These are phyloP conservation scores for Skeletonema potamos DNA, from an alignment of 108 stramenopile species.

Conservation along the genomic window DNA sequence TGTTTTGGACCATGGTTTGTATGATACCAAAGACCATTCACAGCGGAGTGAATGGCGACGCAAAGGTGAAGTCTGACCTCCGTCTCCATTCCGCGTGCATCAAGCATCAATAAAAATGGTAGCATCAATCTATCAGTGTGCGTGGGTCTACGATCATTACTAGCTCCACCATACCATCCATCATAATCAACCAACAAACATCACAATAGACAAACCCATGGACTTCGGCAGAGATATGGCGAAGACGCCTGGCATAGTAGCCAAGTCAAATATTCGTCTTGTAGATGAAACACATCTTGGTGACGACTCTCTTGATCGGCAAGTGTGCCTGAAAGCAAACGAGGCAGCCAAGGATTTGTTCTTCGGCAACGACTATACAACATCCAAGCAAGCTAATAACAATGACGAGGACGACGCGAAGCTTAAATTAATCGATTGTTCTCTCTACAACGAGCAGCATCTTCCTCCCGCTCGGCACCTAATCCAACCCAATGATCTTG, in stretches of 20 bases:
- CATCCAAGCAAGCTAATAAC: not conserved
- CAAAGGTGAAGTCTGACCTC: not conserved
- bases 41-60: not conserved
- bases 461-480: conserved; percentile 52
- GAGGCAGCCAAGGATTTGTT: conserved; percentile 72
- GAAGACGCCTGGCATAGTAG: conserved; percentile 32
- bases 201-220: conserved; percentile 3
- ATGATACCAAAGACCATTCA: too few species aligned
- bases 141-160: too few species aligned
- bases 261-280: conserved; percentile 43
- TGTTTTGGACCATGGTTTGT: too few species aligned
- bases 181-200: too few species aligned
- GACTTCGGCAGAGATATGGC: conserved; percentile 43
- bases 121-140: too few species aligned
- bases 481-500: conserved; percentile 64
- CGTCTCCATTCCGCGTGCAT: not conserved
- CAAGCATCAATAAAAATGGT: too few species aligned
- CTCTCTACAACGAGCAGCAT: conserved; percentile 60
- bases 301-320: conserved; percentile 27
- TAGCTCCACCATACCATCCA: too few species aligned
- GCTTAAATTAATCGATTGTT: conserved; percentile 39
- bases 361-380: conserved; percentile 45
- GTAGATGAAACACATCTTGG: conserved; percentile 30
- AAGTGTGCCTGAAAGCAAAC: conserved; percentile 58
- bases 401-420: not conserved